phyloP scores from a whole-genome alignment of 192 early-diverging fungal genomes.

The Coemansia sp. region DNA sequence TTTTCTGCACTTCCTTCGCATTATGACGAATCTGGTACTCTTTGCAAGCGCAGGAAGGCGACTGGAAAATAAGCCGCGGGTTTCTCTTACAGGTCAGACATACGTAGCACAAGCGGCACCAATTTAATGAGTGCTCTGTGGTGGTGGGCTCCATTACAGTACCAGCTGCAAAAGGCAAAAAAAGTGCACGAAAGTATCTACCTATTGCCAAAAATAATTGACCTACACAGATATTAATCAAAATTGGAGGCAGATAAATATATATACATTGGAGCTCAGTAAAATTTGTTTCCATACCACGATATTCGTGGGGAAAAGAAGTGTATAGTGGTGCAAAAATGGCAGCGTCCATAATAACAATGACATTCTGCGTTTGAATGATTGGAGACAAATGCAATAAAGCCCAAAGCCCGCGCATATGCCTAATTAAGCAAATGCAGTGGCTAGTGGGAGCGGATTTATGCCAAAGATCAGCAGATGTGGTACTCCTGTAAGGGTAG shows the following conservation, averaged over 20 bases:
- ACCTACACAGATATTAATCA: neutral
- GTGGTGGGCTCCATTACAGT: neutral
- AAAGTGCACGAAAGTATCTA: neutral
- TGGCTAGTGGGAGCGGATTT: neutral
- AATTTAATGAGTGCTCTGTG: constrained; percentile 36
- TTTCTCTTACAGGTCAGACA: constrained; percentile 35
- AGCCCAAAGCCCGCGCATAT: neutral
- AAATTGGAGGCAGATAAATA: neutral
- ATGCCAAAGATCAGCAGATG: neutral
- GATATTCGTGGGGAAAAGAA: neutral
- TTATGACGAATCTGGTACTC: constrained; percentile 25
- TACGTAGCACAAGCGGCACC: constrained; percentile 43
- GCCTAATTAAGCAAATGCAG: neutral
- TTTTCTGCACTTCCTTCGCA: constrained; percentile 21
- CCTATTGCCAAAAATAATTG: neutral
- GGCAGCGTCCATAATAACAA: neutral
- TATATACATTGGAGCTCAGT: neutral
- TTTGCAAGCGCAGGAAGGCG: constrained; percentile 13
- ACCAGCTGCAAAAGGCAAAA: neutral
- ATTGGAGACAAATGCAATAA: neutral
- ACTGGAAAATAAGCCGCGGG: constrained; percentile 24
- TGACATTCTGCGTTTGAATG: neutral
- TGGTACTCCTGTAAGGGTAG: neutral
- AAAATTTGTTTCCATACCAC: neutral
- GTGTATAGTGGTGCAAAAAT: neutral